Base-by-base conservation (phyloP, 1,284 basidiomycete species). In the Puccinia hordei region DNA sequence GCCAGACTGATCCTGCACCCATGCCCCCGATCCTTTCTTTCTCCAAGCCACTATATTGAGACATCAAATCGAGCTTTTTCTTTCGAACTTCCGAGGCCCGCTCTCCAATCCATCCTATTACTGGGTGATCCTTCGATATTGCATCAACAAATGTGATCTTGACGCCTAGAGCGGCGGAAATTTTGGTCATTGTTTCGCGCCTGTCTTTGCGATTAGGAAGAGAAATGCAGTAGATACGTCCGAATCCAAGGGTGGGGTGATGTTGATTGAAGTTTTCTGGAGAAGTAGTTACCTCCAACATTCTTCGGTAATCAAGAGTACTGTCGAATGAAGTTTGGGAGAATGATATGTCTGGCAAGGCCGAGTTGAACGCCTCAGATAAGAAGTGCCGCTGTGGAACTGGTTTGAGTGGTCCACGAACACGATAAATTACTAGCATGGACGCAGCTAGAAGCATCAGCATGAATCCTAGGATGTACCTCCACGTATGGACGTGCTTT, bases 161-260 rank as follows among this genome's bases (percentile, higher is more conserved):
- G 30, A 84, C 33, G 5, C 82, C 84, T 33, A 84, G 81, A 1
- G 85, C 85, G 8, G 65, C 89, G 89, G 71, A 92, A 87, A 91
- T 84, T 19, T 81, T 82, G 74, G 90, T 89, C 90, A 91, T 91
- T 53, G 88, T 86, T n/a, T 82, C 79, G 15, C 88, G 87, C 27
- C 90, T 86, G 81, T 90, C 90, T 3, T 82, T 81, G 55, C 90
- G 87, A 33, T 84, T 85, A 12, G 89, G 88, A 19, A 91, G 88
- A 27, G 90, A 91, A 46, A 92, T 83, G 2, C 92, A 89, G 82
- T 89, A 90, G 75, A 90, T 87, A 22, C 85, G 83, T 4, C 87
- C 85, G 55, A 87, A 81, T 78, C 12, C 80, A 55, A 84, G 81
- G 0, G 83, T 83, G 0, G 81, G 46, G n/a, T 82, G 82, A 59